Evolutionary conservation across 1,139 yeast genomes (phyloP).

Genomic region (Saccharomyces hybrid): DNA sequence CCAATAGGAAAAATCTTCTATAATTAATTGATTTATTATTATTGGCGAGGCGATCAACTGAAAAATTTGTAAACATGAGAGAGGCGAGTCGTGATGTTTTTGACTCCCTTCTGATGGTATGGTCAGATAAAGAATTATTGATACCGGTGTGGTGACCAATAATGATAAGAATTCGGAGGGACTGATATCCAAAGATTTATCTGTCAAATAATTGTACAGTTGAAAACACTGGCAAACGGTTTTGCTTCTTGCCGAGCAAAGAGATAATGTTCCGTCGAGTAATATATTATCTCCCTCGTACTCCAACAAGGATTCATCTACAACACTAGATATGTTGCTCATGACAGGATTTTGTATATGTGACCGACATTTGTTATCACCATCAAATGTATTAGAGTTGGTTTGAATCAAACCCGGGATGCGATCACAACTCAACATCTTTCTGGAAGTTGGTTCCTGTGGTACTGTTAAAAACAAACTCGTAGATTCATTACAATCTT

Average conservation of each 20-base stretch:
- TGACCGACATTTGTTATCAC: background rate
- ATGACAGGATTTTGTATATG: background rate
- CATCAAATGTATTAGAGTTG: background rate
- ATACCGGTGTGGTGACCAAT: slow-evolving; percentile 17
- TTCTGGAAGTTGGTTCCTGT: slow-evolving; percentile 8
- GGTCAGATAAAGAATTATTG: slow-evolving; percentile 10
- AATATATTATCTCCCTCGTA: background rate
- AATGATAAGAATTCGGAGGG: slow-evolving; percentile 13
- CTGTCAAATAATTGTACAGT: slow-evolving; percentile 6
- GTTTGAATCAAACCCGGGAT: slow-evolving; percentile 8
- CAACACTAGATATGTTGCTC: background rate
- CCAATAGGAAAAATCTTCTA: slow-evolving; percentile 3
- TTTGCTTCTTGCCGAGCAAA: background rate
- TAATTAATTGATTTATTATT: slow-evolving; percentile 2
- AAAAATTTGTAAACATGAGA: background rate
- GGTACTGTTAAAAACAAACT: background rate
- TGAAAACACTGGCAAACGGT: slow-evolving; percentile 2
- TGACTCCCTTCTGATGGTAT: slow-evolving; percentile 10
- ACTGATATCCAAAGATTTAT: slow-evolving; percentile 8
- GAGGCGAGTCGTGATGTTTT: background rate
- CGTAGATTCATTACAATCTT: background rate
- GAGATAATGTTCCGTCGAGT: background rate
- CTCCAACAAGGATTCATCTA: background rate
- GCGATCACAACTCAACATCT: slow-evolving; percentile 17
- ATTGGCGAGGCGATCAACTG: slow-evolving; percentile 8